Evolutionary conservation across 805 yeast species (phyloP).

Genomic region (Hanseniaspora thailandica): DNA sequence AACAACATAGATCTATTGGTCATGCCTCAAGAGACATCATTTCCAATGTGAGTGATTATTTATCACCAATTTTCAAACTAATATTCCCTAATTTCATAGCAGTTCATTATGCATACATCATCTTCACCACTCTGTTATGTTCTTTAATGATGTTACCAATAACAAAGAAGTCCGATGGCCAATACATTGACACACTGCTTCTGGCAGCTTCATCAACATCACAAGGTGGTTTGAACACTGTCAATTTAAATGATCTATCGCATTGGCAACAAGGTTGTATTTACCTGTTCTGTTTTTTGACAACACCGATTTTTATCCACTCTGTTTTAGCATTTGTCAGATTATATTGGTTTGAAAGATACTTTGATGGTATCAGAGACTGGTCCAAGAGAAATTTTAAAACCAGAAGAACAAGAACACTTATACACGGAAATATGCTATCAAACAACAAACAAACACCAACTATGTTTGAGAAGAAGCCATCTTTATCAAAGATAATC

Average conservation of each 20-base stretch:
- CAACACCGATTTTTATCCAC: slow-evolving; percentile 85
- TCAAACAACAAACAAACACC: slow-evolving; percentile 16
- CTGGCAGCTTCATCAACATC: slow-evolving; percentile 67
- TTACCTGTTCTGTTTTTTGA: slow-evolving; percentile 48
- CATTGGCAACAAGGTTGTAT: slow-evolving; percentile 73
- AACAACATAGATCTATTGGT: slow-evolving; percentile 30
- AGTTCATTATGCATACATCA: slow-evolving; percentile 65
- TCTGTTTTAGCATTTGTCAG: slow-evolving; percentile 65
- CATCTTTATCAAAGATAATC: not conserved
- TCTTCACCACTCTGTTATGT: slow-evolving; percentile 45
- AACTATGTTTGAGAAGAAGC: not conserved
- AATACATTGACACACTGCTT: slow-evolving; percentile 71
- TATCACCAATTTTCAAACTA: slow-evolving; percentile 31
- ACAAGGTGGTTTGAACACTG: slow-evolving; percentile 84
- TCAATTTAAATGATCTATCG: slow-evolving; percentile 49
- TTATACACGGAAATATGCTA: slow-evolving; percentile 25
- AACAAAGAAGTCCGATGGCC: slow-evolving; percentile 32
- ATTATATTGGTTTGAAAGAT: slow-evolving; percentile 77
- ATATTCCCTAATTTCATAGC: slow-evolving; percentile 38
- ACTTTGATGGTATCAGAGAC: slow-evolving; percentile 69
- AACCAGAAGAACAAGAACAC: slow-evolving; percentile 56
- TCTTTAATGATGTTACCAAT: slow-evolving; percentile 71
- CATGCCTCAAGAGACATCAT: slow-evolving; percentile 32
- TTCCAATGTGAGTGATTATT: slow-evolving; percentile 24
- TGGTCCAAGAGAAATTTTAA: slow-evolving; percentile 67